A percentile compares a stretch with the other conserved stretches of the same genome.
These are phyloP conservation scores for Fusarium setosum DNA, from an alignment of 2,329 filamentous ascomycete species.

Conservation along the genomic window DNA sequence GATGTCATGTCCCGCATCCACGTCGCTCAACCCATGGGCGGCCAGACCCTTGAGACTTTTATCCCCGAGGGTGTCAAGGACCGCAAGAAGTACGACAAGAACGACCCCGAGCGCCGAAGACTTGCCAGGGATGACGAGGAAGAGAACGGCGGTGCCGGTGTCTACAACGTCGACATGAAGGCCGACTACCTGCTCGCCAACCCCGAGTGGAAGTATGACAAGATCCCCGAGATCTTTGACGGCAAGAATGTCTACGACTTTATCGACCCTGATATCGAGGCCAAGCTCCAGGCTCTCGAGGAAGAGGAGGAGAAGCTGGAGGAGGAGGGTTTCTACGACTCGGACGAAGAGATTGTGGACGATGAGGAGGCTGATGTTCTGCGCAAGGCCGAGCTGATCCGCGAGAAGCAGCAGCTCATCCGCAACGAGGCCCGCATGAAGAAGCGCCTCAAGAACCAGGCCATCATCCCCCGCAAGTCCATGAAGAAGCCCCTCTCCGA, in stretches of 20 bases:
- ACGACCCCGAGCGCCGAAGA: conserved; percentile 83
- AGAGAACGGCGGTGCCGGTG: conserved; percentile 93
- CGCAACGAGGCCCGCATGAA: conserved; percentile 95
- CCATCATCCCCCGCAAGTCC: conserved; percentile 86
- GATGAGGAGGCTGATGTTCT: conserved; percentile 88
- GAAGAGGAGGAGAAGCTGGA: conserved; percentile 95
- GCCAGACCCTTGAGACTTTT: conserved; percentile 81
- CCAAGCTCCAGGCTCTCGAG: conserved; percentile 90
- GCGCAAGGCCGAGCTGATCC: conserved; percentile 93
- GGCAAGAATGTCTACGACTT: conserved; percentile 99
- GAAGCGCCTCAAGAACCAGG: conserved; percentile 97
- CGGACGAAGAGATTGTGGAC: conserved; percentile 84
- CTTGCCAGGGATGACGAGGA: conserved; percentile 90
- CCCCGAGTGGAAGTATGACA: conserved; percentile 95
- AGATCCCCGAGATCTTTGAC: conserved; percentile 92
- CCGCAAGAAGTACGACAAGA: conserved; percentile 89
- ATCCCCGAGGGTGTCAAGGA: conserved; percentile 88
- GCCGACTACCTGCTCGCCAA: conserved; percentile 89
- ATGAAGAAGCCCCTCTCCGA: conserved; percentile 86
- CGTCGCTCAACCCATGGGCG: conserved; percentile 92
- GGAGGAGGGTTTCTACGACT: conserved; percentile 93
- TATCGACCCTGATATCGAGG: conserved; percentile 95
- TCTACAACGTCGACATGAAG: conserved; percentile 93
- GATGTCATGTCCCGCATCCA: conserved; percentile 96
- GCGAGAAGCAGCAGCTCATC: conserved; percentile 92